phyloP scores from a whole-genome alignment of 805 yeast genomes.

The Nakazawaea wickerhamii region DNA sequence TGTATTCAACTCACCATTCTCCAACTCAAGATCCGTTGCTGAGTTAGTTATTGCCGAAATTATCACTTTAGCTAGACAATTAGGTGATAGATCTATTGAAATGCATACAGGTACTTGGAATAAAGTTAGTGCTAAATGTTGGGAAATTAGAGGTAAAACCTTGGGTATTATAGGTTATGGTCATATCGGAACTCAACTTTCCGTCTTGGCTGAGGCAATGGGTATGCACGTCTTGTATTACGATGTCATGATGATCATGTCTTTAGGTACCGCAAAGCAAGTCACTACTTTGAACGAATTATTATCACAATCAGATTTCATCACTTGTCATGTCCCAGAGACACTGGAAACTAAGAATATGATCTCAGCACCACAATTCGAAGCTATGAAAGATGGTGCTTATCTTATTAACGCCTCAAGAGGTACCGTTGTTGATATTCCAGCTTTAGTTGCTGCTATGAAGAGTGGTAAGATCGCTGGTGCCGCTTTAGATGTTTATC shows the following conservation, averaged over 20 bases:
- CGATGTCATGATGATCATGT: slow-evolving; percentile 90
- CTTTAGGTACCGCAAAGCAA: slow-evolving; percentile 94
- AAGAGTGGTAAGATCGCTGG: slow-evolving; percentile 93
- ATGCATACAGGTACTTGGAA: slow-evolving; percentile 97
- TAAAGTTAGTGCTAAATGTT: slow-evolving; percentile 89
- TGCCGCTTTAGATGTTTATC: slow-evolving; percentile 94
- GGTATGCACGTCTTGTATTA: slow-evolving; percentile 96
- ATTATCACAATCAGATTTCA: slow-evolving; percentile 76
- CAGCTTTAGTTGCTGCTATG: slow-evolving; percentile 88
- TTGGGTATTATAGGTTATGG: slow-evolving; percentile 97
- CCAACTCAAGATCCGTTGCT: slow-evolving; percentile 97
- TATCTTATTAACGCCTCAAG: slow-evolving; percentile 94
- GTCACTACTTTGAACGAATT: slow-evolving; percentile 81
- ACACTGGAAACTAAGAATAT: slow-evolving; percentile 87
- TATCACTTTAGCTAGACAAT: slow-evolving; percentile 89
- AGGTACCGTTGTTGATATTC: slow-evolving; percentile 96
- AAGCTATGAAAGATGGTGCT: slow-evolving; percentile 94
- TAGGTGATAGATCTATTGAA: slow-evolving; percentile 95
- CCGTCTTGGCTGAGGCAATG: slow-evolving; percentile 94
- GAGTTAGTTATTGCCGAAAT: slow-evolving; percentile 95
- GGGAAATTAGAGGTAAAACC: slow-evolving; percentile 99
- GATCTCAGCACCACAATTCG: slow-evolving; percentile 85
- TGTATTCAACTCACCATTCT: slow-evolving; percentile 97
- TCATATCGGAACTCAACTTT: slow-evolving; percentile 95
- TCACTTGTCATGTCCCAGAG: slow-evolving; percentile 92